Conservation (phyloP, 345 rosid genomes). For the thale cress (Arabidopsis thaliana) region DNA sequence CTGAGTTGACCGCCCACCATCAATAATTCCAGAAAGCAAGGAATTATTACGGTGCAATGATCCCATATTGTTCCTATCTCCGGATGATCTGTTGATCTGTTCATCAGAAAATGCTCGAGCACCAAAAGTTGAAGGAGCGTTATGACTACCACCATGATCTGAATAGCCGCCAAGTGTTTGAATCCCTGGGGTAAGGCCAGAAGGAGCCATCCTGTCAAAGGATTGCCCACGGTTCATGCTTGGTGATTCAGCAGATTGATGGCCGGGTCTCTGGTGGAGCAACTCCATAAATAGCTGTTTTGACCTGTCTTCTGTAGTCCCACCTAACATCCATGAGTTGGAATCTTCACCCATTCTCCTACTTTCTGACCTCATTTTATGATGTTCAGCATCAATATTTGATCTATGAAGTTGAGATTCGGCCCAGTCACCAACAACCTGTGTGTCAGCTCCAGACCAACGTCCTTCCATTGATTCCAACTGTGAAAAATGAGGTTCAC, state of each 20-base stretch:
- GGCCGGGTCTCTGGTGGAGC: conserved; percentile 50
- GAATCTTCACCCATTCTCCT: conserved; percentile 42
- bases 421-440: conserved; percentile 50
- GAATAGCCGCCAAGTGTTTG: conserved; percentile 19
- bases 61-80: conserved; percentile 48
- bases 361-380: conserved; percentile 52
- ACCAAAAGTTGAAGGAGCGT: conserved; percentile 40
- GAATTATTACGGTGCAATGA: conserved; percentile 43
- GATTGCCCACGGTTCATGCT: conserved; percentile 47
- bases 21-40: conserved; percentile 44
- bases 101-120: conserved; percentile 33
- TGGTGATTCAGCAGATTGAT: conserved; percentile 53
- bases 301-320: conserved; percentile 65
- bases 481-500: conserved; percentile 47
- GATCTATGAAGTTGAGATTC: conserved; percentile 54
- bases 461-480: conserved; percentile 49
- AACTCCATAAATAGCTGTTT: conserved; percentile 54
- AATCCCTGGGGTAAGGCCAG: conserved; percentile 39
- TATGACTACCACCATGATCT: conserved; percentile 46
- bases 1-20: conserved; percentile 35
- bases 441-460: conserved; percentile 60
- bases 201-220: conserved; percentile 56
- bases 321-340: conserved; percentile 53
- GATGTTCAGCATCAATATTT: conserved; percentile 54
- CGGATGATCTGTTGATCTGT: conserved; percentile 37